Base-by-base conservation (phyloP, 805 yeast species). In the Soucietia sequanensis region DNA sequence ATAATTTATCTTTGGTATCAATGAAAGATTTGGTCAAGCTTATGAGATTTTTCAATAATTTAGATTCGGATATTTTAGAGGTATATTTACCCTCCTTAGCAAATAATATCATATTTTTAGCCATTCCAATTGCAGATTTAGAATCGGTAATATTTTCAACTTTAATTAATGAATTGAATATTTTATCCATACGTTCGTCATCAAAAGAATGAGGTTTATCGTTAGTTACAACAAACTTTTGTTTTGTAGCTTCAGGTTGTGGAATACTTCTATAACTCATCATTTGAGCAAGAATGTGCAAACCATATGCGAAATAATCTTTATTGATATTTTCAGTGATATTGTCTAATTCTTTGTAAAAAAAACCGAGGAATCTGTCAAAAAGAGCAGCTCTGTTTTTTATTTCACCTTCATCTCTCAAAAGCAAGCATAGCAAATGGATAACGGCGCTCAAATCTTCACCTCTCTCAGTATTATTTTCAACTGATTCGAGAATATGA, bases 231-330 rank as follows among this genome's bases (percentile, higher is more conserved):
- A 21, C 27, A 8, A 30, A 37, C 19, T 29, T 23, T 20, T 28
- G 12, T 26, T 24, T 6, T 9, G 27, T 9, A 17, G 5, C 43
- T 38, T 70, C 75, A 5, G 68, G 54, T 2, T 46, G 47, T 0
- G 88, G 87, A 4, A 78, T 59, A 22, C 68, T 69, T 3, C 76
- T 62, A 27, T 67, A 72, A 1, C 80, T 65, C 27, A 84, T 47
- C 3, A 80, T 56, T 23, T 72, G 75, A 36, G 80, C 85, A 30
- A 78, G 65, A 4, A 80, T 69, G 17, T 69, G 56, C 23, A 87
- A 52, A 0, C 79, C 76, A 37, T 74, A 67, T 0, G 82, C 73
- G 47, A 78, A 77, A 82, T 86, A 86, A 11, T 68, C 65, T 18
- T 65, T 50, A 40, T 74, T 69, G 2, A 58, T 59, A 38, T 54